Base-by-base conservation (phyloP, 371 early-diverging fungal species). In the Cokeromyces recurvatus region DNA sequence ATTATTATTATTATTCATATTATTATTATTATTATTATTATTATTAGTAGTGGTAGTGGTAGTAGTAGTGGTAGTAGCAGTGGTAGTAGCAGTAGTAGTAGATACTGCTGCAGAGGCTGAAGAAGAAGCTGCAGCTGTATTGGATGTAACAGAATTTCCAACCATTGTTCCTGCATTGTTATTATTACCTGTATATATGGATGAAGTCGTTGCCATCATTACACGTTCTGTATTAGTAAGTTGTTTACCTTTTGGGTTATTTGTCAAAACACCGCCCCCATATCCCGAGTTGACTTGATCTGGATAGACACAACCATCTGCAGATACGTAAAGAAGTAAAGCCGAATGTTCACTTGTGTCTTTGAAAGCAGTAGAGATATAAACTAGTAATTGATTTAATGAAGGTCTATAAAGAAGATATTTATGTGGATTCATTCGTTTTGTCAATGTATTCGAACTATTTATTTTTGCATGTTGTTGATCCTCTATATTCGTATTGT, bases 341-440 rank as follows among this genome's bases (percentile, higher is more conserved):
- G 86, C 93, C 0, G 87, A 80, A 45, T 88, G 84, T 16, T 91
- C 92, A 17, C 79, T 69, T 2, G 90, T 86, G 51, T 95, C 95
- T 78, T 92, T 89, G 65, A 90, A 94, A 1, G 92, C 90, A 16
- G 92, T 92, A 16, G 93, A 78, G 12, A 96, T 71, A 56, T 94
- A 92, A 16, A 90, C 81, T 59, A 92, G 66, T 24, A 96, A 66
- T 56, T 93, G 92, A 34, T 89, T 86, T 25, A 92, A 78, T 0
- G 90, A 86, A 11, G 96, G 94, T 48, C 86, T 74, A 62, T 92
- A 93, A 17, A 98, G 76, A 15, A 96, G 64, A 49, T 92, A 90
- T 57, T 97, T 97, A 73, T 92, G 92, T 6, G 98, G 98, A 61
- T 97, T 95, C 22, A 73, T 56, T 25, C 81, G 65, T 32, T 54